A percentile compares a stretch with the other conserved stretches of the same genome.
These are phyloP conservation scores for Endocladia muricata DNA, from an alignment of 31 red algal species.

Conservation along the genomic window DNA sequence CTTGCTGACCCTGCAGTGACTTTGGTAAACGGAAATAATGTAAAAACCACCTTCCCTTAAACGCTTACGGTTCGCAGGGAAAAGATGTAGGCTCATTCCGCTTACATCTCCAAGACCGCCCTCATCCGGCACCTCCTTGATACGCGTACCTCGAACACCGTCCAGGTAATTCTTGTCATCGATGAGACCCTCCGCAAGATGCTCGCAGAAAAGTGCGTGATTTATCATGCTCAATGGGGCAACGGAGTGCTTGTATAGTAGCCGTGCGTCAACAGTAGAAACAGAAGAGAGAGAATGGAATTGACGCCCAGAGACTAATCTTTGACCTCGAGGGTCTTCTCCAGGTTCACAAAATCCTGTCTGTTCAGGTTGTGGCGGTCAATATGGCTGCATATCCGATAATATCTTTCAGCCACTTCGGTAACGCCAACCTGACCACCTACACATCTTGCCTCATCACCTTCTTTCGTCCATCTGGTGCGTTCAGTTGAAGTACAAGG, in stretches of 20 bases:
- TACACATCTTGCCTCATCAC: background rate
- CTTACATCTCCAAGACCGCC: background rate
- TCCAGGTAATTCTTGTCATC: slow-evolving; percentile 7
- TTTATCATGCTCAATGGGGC: background rate
- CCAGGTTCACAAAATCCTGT: slow-evolving; percentile 22
- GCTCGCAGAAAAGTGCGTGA: slow-evolving; percentile 3
- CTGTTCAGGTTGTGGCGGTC: slow-evolving; percentile 26
- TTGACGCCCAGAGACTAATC: slow-evolving; percentile 34
- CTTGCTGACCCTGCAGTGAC: background rate
- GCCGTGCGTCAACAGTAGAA: slow-evolving; percentile 21
- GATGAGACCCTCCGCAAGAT: slow-evolving; percentile 25
- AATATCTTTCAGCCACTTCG: slow-evolving; percentile 15
- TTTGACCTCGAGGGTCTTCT: slow-evolving; percentile 25
- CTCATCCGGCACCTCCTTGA: background rate
- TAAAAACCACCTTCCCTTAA: background rate
- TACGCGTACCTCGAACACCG: background rate
- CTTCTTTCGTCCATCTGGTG: slow-evolving; percentile 1
- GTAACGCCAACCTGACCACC: slow-evolving; percentile 1
- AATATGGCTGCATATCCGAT: slow-evolving; percentile 19
- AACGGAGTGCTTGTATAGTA: background rate
- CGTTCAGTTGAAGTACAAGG: background rate
- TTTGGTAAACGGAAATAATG: background rate
- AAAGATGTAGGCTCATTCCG: background rate
- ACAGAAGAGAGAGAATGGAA: slow-evolving; percentile 2
- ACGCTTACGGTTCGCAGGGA: background rate